A percentile compares a stretch with the other conserved stretches of the same genome.
Evolutionary conservation across 2,329 filamentous ascomycete species (phyloP).

Genomic region (Sporothrix dimorphospora): DNA sequence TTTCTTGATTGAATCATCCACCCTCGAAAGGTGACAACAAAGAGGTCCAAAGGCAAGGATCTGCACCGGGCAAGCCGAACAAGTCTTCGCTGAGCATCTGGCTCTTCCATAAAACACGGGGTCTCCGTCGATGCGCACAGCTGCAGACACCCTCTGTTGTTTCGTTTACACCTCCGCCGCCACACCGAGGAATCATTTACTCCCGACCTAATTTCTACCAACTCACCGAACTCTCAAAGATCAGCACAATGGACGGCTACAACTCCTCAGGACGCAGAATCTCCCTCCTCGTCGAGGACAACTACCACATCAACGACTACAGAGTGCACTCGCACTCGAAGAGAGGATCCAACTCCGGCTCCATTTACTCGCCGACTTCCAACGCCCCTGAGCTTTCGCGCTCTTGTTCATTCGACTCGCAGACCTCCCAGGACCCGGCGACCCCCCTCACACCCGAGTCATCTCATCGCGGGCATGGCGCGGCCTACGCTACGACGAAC

Average conservation of each 20-base stretch:
- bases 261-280: slow-evolving; percentile 61
- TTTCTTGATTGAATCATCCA: slow-evolving; percentile 23
- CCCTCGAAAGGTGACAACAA: slow-evolving; percentile 22
- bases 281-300: slow-evolving; percentile 63
- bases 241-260: slow-evolving; percentile 54
- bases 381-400: slow-evolving; percentile 61
- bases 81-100: slow-evolving; percentile 6
- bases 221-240: slow-evolving; percentile 24
- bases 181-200: neutral
- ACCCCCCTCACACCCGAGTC: slow-evolving; percentile 61
- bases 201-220: slow-evolving; percentile 14
- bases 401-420: slow-evolving; percentile 65
- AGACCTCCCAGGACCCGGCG: slow-evolving; percentile 56
- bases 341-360: slow-evolving; percentile 43
- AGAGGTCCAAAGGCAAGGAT: slow-evolving; percentile 5
- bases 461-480: slow-evolving; percentile 40
- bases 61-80: slow-evolving; percentile 6
- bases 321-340: slow-evolving; percentile 41
- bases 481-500: neutral
- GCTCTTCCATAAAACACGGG: neutral
- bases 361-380: slow-evolving; percentile 50
- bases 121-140: neutral
- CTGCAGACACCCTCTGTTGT: neutral
- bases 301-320: slow-evolving; percentile 33
- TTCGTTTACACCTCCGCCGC: neutral